Conservation (phyloP, 1,284 basidiomycete genomes). For the Xerocomus nothofagi region DNA sequence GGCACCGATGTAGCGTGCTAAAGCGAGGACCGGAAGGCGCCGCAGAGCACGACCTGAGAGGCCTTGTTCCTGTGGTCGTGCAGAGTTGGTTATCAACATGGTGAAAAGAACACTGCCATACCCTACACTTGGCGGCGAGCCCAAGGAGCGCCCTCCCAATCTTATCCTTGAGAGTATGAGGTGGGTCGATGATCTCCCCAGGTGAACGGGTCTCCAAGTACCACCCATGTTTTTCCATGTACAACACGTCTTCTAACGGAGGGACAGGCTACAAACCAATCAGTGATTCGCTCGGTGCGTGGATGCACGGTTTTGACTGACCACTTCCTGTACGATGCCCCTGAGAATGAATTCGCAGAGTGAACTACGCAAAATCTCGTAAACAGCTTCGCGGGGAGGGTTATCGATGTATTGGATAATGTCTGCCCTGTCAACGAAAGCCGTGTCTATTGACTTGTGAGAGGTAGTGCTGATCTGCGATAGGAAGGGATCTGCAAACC, state of each 20-base stretch:
- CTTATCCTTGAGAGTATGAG: constrained; percentile 39
- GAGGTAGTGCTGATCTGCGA: background rate
- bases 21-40: constrained; percentile 87
- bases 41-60: constrained; percentile 91
- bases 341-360: constrained; percentile 77
- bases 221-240: constrained; percentile 43
- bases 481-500: constrained; percentile 49
- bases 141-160: constrained; percentile 61
- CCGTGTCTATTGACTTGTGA: constrained; percentile 63
- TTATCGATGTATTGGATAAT: constrained; percentile 94
- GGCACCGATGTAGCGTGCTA: constrained; percentile 76
- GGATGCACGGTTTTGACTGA: constrained; percentile 35
- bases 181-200: constrained; percentile 5
- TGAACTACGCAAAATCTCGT: constrained; percentile 89
- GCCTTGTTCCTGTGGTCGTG: constrained; percentile 50
- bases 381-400: constrained; percentile 87
- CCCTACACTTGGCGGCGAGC: constrained; percentile 74
- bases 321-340: constrained; percentile 65
- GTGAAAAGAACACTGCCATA: constrained; percentile 35
- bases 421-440: constrained; percentile 96
- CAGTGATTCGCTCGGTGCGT: constrained; percentile 3
- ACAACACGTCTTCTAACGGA: constrained; percentile 56
- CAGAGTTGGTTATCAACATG: background rate
- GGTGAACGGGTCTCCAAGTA: constrained; percentile 7
- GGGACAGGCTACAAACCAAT: constrained; percentile 54